Evolutionary conservation across 2,329 filamentous ascomycete genomes (phyloP), one percentile per base, ranked within the genome.

Genomic region (Calycina herbarum): DNA sequence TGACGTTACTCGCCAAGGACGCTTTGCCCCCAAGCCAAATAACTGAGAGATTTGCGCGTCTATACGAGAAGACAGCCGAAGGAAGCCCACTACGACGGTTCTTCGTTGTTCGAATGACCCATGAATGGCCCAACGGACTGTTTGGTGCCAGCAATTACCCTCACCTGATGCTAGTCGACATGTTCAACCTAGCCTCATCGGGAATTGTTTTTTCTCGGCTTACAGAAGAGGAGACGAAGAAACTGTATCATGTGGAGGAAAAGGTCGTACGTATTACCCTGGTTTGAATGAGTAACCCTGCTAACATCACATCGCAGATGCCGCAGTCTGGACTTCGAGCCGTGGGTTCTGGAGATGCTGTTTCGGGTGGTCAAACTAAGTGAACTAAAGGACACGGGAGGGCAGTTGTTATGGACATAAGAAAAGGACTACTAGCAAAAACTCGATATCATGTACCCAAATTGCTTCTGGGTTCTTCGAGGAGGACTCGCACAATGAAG

Each of bases 41-140:
- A 8, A n/a, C 15, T 35, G n/a, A 4, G 13, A 59, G 27, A 10
- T 20, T 20, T 59, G 11, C 20, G 35, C 57, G 29, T 38, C n/a
- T 64, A 5, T 64, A 62, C 15, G 29, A 61, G 1, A 60, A 64
- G 0, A 66, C 64, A 13, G 29, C 17, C 5, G 20, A 29, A 11
- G 58, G 48, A 1, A 64, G 61, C 45, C 61, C 58, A 17, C 27
- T 64, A n/a, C 45, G 58, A 8, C 11, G 42, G 8, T 64, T 61
- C 24, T 7, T 66, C 11, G 8, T 33, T 54, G 17, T 17, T 38
- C 20, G 20, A 3, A n/a, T 17, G 31, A 15, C 54, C 27, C 11
- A 3, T 24, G 20, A 15, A 24, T 7, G 3, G 33, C 33, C n/a
- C 4, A 48, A 51, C 20, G 20, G 20, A 42, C 20, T 48, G 40